These are phyloP conservation scores for Melanogaster broomeanus DNA, from an alignment of 768 basidiomycete species.

Conservation along the genomic window DNA sequence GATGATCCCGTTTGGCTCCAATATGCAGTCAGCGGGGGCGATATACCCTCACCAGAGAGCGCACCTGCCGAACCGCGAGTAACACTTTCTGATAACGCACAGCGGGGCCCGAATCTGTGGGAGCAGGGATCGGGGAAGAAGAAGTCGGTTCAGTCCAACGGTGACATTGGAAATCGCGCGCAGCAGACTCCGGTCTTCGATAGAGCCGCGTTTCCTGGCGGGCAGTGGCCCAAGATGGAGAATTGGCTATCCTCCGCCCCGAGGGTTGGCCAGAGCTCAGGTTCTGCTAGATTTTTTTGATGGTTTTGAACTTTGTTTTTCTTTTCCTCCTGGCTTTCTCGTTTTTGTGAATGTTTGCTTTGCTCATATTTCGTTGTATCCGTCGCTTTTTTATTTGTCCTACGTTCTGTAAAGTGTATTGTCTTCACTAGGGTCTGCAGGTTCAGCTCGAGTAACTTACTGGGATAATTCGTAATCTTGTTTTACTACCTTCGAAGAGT, in stretches of 20 bases:
- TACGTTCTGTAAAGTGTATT: slow-evolving; percentile 29
- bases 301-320: background rate
- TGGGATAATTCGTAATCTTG: slow-evolving; percentile 33
- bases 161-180: slow-evolving; percentile 22
- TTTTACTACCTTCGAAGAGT: slow-evolving; percentile 6
- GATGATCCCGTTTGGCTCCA: slow-evolving; percentile 31
- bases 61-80: slow-evolving; percentile 3
- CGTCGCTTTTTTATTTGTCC: slow-evolving; percentile 4
- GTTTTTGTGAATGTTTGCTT: slow-evolving; percentile 2
- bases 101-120: slow-evolving; percentile 15
- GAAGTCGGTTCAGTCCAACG: slow-evolving; percentile 11
- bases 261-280: slow-evolving; percentile 30
- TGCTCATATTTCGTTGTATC: slow-evolving; percentile 9
- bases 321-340: background rate
- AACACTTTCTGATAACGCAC: slow-evolving; percentile 4
- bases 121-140: slow-evolving; percentile 26
- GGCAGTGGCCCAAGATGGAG: slow-evolving; percentile 38
- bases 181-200: slow-evolving; percentile 27
- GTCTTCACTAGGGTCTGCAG: slow-evolving; percentile 22
- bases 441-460: slow-evolving; percentile 34
- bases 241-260: slow-evolving; percentile 31
- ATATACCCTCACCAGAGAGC: slow-evolving; percentile 13
- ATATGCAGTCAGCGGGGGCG: slow-evolving; percentile 29
- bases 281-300: slow-evolving; percentile 33
- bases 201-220: slow-evolving; percentile 25